Percentiles rank a stretch among this genome's conserved stretches.
Conservation (phyloP, 495 filamentous ascomycete species). For the Staphylotrichum longicolle region DNA sequence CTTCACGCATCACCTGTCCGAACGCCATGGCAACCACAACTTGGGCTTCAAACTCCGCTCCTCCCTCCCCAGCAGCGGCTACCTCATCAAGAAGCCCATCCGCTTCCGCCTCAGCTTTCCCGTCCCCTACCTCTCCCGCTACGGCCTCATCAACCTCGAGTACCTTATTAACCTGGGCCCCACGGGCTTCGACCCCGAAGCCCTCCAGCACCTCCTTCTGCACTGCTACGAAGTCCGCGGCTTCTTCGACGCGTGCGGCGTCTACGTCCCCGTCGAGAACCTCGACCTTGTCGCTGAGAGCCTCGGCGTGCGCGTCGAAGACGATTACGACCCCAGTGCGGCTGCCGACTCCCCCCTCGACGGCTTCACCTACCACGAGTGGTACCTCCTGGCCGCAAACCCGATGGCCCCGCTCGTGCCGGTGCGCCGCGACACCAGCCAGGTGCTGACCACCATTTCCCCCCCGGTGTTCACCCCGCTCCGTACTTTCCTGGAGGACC, state of each 20-base stretch:
- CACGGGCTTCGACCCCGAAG: background rate
- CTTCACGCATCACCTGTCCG: too few species aligned
- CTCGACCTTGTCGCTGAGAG: background rate
- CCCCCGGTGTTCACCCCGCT: background rate
- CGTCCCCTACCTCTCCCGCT: background rate
- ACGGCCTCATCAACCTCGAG: slow-evolving; percentile 1
- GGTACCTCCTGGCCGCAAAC: slow-evolving; percentile 2
- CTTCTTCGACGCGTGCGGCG: background rate
- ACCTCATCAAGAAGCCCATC: slow-evolving; percentile 1
- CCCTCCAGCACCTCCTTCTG: background rate
- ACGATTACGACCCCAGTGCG: background rate
- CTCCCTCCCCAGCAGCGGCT: too few species aligned
- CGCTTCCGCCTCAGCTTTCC: slow-evolving; percentile 1
- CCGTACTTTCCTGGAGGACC: background rate
- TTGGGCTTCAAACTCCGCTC: too few species aligned
- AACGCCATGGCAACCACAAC: too few species aligned
- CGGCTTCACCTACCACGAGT: background rate
- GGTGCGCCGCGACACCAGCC: background rate
- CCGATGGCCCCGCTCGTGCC: background rate
- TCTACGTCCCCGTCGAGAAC: background rate
- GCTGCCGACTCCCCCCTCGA: background rate
- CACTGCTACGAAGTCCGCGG: background rate
- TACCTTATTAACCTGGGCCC: background rate
- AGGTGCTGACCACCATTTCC: background rate
- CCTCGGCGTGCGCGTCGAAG: background rate